Percentiles rank a stretch among this genome's conserved stretches.
These are phyloP conservation scores for Borealophlyctis nickersoniae DNA, from an alignment of 192 early-diverging fungal genomes.

Conservation along the genomic window DNA sequence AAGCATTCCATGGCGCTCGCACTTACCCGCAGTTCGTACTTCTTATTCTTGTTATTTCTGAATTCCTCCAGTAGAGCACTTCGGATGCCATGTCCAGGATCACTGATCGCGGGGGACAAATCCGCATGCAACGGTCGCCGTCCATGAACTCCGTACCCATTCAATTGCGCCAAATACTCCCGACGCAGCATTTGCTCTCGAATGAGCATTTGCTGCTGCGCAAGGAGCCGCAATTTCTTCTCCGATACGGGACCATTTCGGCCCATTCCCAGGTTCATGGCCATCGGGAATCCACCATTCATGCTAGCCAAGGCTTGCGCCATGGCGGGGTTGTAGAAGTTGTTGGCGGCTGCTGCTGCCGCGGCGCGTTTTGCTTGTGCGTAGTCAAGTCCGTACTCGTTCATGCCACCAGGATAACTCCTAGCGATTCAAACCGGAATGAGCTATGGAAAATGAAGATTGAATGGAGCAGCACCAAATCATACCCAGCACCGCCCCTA, in stretches of 20 bases:
- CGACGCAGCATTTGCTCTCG: constrained; percentile 33
- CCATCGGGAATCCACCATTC: constrained; percentile 19
- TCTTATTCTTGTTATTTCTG: constrained; percentile 94
- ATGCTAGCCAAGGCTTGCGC: constrained; percentile 31
- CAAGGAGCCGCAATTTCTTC: constrained; percentile 33
- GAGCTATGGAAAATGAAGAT: background rate
- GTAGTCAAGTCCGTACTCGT: background rate
- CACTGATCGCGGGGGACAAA: constrained; percentile 15
- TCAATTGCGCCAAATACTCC: constrained; percentile 31
- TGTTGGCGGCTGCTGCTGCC: constrained; percentile 9
- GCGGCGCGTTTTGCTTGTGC: constrained; percentile 12
- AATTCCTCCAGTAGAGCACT: constrained; percentile 94
- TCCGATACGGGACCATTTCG: constrained; percentile 19
- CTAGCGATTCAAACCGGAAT: no score
- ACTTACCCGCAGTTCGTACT: constrained; percentile 86
- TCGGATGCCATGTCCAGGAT: constrained; percentile 64
- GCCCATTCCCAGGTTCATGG: constrained; percentile 10
- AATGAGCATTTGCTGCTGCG: constrained; percentile 31
- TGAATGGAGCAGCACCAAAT: background rate
- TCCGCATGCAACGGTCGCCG: background rate
- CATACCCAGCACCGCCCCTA: constrained; percentile 3
- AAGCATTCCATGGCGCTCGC: background rate
- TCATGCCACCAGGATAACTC: no score
- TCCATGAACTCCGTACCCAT: constrained; percentile 8
- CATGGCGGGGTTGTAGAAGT: constrained; percentile 29